phyloP scores from a whole-genome alignment of 331 rosid genomes.

The Quercus phellos region DNA sequence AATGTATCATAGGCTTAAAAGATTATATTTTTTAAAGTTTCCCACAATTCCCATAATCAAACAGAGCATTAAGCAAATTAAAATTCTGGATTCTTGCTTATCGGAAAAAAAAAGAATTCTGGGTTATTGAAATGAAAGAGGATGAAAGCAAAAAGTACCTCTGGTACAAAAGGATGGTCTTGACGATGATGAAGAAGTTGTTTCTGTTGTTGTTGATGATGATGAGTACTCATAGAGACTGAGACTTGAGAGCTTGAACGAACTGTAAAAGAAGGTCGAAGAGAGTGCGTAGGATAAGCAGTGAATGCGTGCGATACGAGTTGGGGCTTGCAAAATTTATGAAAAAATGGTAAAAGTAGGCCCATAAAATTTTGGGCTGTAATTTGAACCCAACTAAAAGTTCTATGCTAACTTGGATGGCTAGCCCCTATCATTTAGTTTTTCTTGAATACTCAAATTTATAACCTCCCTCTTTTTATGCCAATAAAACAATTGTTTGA shows the following conservation, averaged over 20 bases:
- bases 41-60: neutral
- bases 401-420: neutral
- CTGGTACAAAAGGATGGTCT: slow-evolving; percentile 64
- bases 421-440: too few relatives aligned
- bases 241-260: slow-evolving; percentile 30
- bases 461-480: too few relatives aligned
- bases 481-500: too few relatives aligned
- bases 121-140: neutral
- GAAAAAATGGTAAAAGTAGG: neutral
- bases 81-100: neutral
- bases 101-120: too few relatives aligned
- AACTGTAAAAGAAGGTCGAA: slow-evolving; percentile 27
- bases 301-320: slow-evolving; percentile 29
- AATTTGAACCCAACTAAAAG: neutral
- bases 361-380: neutral
- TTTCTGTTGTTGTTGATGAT: neutral
- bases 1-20: neutral
- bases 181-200: neutral
- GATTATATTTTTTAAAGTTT: neutral
- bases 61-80: neutral
- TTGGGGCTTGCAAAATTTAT: neutral
- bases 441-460: too few relatives aligned
- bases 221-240: slow-evolving; percentile 13
- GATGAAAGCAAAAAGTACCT: slow-evolving; percentile 32
- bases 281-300: slow-evolving; percentile 37